Evolutionary conservation across 164 flowering plant genomes (phyloP).

Genomic region (Annona squamosa): DNA sequence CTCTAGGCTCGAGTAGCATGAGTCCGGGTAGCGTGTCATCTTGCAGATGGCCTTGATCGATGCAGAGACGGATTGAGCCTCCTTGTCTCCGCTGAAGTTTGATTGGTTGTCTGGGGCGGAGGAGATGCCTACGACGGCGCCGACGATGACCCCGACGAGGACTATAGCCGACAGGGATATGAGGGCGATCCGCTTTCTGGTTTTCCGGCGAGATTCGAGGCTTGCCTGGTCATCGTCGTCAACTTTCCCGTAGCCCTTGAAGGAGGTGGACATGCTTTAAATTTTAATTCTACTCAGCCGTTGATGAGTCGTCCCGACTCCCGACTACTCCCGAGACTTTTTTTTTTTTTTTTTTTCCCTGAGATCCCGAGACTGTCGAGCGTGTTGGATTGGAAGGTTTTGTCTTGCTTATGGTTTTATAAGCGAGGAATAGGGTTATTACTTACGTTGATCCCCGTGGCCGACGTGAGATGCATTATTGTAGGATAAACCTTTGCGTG

Average conservation of each 20-base stretch:
- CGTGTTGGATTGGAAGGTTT: neutral
- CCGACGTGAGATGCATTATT: neutral
- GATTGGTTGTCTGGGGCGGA: neutral
- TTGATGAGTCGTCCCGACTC: neutral
- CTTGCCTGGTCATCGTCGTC: conserved; percentile 38
- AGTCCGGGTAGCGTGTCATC: conserved; percentile 42
- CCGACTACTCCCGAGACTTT: neutral
- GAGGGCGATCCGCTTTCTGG: conserved; percentile 40
- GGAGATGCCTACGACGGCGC: conserved; percentile 41
- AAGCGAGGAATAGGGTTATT: neutral
- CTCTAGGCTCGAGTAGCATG: conserved; percentile 41
- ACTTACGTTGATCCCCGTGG: neutral
- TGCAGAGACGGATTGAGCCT: neutral
- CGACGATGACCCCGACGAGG: conserved; percentile 39
- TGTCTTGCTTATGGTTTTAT: neutral
- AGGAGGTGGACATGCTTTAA: conserved; percentile 6
- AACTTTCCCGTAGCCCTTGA: conserved; percentile 43
- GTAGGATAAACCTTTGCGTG: neutral
- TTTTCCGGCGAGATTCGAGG: conserved; percentile 30
- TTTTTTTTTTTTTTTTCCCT: neutral
- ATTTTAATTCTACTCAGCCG: neutral
- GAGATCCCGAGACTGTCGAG: neutral
- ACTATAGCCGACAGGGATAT: conserved; percentile 41
- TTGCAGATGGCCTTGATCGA: conserved; percentile 52
- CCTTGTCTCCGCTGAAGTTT: neutral